Percentiles rank a stretch among this genome's conserved stretches.
Evolutionary conservation across 2,329 filamentous ascomycete species (phyloP).

Genomic region (Acarospora socialis): DNA sequence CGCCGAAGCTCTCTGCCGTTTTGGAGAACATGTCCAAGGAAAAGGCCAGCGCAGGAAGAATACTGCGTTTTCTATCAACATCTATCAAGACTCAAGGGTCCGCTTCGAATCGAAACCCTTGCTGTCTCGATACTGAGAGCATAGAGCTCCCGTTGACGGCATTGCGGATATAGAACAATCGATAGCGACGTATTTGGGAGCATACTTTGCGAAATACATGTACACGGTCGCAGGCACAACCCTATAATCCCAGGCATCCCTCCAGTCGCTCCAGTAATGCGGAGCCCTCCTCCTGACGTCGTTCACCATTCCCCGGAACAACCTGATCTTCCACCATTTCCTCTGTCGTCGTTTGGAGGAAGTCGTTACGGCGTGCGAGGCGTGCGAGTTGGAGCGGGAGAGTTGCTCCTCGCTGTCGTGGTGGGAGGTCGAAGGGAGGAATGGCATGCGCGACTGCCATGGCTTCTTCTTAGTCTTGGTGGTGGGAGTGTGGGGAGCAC

Average conservation of each 20-base stretch:
- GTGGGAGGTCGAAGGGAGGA: background rate
- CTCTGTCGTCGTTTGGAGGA: slow-evolving; percentile 13
- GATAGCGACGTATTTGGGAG: slow-evolving; percentile 13
- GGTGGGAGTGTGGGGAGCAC: background rate
- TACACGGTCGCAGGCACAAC: slow-evolving; percentile 78
- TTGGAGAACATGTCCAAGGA: slow-evolving; percentile 89
- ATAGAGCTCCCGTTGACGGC: slow-evolving; percentile 5
- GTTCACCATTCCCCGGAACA: slow-evolving; percentile 67
- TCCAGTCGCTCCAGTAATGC: slow-evolving; percentile 71
- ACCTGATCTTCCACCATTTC: slow-evolving; percentile 59
- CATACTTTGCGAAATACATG: slow-evolving; percentile 90
- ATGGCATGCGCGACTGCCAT: slow-evolving; percentile 6
- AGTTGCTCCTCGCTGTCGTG: slow-evolving; percentile 1
- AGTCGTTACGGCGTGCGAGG: slow-evolving; percentile 1
- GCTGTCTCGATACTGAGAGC: slow-evolving; percentile 5
- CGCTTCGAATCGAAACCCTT: too few relatives aligned
- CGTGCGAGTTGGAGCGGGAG: background rate
- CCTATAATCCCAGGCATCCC: slow-evolving; percentile 78
- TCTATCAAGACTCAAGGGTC: too few relatives aligned
- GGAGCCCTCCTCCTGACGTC: slow-evolving; percentile 62
- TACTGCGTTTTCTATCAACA: slow-evolving; percentile 50
- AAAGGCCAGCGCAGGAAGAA: slow-evolving; percentile 74
- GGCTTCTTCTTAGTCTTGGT: background rate
- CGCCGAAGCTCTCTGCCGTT: slow-evolving; percentile 69
- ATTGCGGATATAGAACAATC: slow-evolving; percentile 13